A percentile compares a stretch with the other conserved stretches of the same genome.
Evolutionary conservation across 2,329 filamentous ascomycete genomes (phyloP).

Genomic region (Monilinia aucupariae): DNA sequence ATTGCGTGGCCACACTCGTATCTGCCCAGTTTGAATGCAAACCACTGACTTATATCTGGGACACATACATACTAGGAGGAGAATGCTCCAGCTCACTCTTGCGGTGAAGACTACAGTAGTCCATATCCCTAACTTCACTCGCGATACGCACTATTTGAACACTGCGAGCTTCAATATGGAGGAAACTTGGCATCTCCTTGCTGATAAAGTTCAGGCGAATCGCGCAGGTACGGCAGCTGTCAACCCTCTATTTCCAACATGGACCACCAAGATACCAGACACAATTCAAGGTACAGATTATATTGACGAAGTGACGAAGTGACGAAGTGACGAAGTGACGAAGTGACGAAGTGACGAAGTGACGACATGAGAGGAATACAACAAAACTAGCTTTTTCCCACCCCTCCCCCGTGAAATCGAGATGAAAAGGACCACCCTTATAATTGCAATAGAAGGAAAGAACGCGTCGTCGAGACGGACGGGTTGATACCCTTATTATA

Average conservation of each 20-base stretch:
- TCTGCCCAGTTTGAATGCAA: neutral
- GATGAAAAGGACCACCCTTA: too few relatives aligned
- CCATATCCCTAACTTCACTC: neutral
- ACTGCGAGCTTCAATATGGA: neutral
- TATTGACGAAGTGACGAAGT: too few relatives aligned
- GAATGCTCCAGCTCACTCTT: neutral
- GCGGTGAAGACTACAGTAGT: neutral
- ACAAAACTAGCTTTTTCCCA: too few relatives aligned
- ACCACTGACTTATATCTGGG: neutral
- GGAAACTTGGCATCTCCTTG: conserved; percentile 1
- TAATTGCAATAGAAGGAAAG: too few relatives aligned
- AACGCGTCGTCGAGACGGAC: too few relatives aligned
- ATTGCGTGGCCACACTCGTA: neutral
- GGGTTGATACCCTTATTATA: neutral
- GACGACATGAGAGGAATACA: too few relatives aligned
- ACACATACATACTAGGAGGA: conserved; percentile 1
- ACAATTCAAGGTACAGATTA: too few relatives aligned
- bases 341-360: too few relatives aligned
- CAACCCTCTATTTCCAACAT: neutral
- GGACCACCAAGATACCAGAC: neutral
- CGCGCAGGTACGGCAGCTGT: too few relatives aligned
- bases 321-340: too few relatives aligned
- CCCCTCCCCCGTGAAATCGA: too few relatives aligned
- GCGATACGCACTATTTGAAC: neutral
- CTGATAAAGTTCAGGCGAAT: neutral